These are phyloP conservation scores for Dorcoceras hygrometricum DNA, from an alignment of 257 asterid species.

Conservation along the genomic window DNA sequence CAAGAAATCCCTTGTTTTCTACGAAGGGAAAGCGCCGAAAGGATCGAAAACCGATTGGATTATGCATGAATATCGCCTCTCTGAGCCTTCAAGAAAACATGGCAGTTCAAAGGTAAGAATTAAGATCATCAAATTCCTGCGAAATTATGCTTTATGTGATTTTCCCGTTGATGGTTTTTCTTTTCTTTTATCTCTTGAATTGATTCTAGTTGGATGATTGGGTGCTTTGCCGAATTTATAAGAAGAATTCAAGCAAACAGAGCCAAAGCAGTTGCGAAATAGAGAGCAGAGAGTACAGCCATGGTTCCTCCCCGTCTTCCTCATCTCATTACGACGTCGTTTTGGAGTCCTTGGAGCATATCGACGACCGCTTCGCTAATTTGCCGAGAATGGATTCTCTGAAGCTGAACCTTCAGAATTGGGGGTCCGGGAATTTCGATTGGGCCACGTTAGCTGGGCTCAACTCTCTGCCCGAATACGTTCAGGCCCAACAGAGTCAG, in stretches of 20 bases:
- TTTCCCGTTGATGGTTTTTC: too few species aligned
- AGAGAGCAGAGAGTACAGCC: constrained; percentile 42
- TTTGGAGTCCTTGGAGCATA: constrained; percentile 43
- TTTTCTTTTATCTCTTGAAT: neutral
- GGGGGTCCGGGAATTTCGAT: constrained; percentile 52
- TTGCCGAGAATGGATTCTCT: constrained; percentile 36
- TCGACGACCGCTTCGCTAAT: constrained; percentile 34
- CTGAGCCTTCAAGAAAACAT: neutral
- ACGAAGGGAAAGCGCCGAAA: constrained; percentile 23
- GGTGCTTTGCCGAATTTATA: constrained; percentile 78
- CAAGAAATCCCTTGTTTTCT: constrained; percentile 36
- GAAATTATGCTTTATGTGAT: too few species aligned
- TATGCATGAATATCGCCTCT: constrained; percentile 21
- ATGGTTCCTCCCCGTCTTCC: constrained; percentile 41
- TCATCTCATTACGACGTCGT: constrained; percentile 52
- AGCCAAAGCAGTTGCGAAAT: constrained; percentile 26
- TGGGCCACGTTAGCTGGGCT: constrained; percentile 56
- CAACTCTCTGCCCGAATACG: constrained; percentile 33
- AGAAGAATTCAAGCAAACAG: constrained; percentile 53
- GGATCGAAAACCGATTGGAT: constrained; percentile 25
- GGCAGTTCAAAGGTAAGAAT: constrained; percentile 22
- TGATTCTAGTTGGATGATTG: constrained; percentile 63
- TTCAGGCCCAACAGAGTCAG: constrained; percentile 26
- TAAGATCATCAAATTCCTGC: neutral
- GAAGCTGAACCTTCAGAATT: constrained; percentile 36